Conservation (phyloP, 495 filamentous ascomycete species). For the Eremomyces bilateralis region DNA sequence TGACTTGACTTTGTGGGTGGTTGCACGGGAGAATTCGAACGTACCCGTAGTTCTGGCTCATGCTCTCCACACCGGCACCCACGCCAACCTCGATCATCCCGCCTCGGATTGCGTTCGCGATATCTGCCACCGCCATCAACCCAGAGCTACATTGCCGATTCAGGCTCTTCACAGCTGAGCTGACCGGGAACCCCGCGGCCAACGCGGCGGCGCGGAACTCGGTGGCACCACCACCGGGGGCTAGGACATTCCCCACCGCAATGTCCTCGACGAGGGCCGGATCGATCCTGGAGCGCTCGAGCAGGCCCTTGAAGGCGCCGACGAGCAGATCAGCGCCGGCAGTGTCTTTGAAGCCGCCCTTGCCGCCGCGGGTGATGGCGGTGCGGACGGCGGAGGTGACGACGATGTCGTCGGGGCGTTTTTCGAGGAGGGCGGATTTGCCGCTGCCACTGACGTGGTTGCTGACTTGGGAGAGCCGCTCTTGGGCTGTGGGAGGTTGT, state of each 20-base stretch:
- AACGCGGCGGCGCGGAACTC: constrained; percentile 88
- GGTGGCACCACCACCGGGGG: constrained; percentile 85
- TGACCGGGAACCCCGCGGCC: constrained; percentile 76
- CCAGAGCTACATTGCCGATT: constrained; percentile 88
- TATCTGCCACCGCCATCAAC: constrained; percentile 74
- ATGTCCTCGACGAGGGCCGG: constrained; percentile 75
- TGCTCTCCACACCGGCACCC: constrained; percentile 93
- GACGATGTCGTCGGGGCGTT: constrained; percentile 60
- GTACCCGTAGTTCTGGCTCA: constrained; percentile 79
- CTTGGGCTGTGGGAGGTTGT: constrained; percentile 27
- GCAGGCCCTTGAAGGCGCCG: constrained; percentile 57
- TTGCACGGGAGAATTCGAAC: constrained; percentile 9
- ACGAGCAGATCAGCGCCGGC: constrained; percentile 65
- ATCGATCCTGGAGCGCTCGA: constrained; percentile 69
- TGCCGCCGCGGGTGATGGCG: constrained; percentile 76
- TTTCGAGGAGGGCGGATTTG: constrained; percentile 31
- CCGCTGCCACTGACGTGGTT: constrained; percentile 31
- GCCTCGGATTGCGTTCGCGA: constrained; percentile 68
- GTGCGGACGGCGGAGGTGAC: constrained; percentile 84
- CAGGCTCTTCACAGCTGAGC: constrained; percentile 57
- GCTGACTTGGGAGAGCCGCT: constrained; percentile 40
- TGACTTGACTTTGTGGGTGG: no score
- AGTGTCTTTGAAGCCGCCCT: constrained; percentile 91
- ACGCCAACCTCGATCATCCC: constrained; percentile 94
- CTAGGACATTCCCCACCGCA: constrained; percentile 73